phyloP scores from a whole-genome alignment of 345 rosid genomes.

The Citropsis articulata region DNA sequence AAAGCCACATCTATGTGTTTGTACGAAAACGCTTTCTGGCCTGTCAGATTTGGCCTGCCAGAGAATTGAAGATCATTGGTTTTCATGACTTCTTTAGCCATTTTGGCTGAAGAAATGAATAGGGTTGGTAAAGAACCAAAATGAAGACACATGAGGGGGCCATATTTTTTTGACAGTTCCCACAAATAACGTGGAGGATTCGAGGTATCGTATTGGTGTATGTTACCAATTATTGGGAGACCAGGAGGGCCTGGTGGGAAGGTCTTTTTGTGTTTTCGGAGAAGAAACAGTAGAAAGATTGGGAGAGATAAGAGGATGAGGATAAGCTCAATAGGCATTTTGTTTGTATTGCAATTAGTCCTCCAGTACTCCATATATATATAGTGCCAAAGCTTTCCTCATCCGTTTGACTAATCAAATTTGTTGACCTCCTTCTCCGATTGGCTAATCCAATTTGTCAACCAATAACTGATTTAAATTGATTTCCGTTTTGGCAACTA shows the following conservation, averaged over 20 bases:
- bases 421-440: no score
- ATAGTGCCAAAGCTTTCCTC: no score
- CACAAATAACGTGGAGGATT: slow-evolving; percentile 29
- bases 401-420: no score
- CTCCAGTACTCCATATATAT: no score
- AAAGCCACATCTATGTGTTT: slow-evolving; percentile 28
- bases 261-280: slow-evolving; percentile 11
- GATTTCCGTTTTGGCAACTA: no score
- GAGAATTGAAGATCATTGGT: slow-evolving; percentile 29
- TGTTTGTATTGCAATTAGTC: no score
- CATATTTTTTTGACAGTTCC: slow-evolving; percentile 43
- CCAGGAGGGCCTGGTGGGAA: slow-evolving; percentile 45
- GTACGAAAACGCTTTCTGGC: slow-evolving; percentile 24
- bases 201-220: slow-evolving; percentile 33
- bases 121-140: slow-evolving; percentile 32
- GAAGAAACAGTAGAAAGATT: slow-evolving; percentile 17
- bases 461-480: no score
- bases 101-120: slow-evolving; percentile 41
- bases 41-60: slow-evolving; percentile 19
- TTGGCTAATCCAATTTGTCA: no score
- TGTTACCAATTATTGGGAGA: slow-evolving; percentile 53
- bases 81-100: slow-evolving; percentile 18
- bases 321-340: neutral
- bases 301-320: slow-evolving; percentile 16
- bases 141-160: slow-evolving; percentile 43